Evolutionary conservation across 78 protist genomes (phyloP).

Genomic region (Protostelium mycophagum): DNA sequence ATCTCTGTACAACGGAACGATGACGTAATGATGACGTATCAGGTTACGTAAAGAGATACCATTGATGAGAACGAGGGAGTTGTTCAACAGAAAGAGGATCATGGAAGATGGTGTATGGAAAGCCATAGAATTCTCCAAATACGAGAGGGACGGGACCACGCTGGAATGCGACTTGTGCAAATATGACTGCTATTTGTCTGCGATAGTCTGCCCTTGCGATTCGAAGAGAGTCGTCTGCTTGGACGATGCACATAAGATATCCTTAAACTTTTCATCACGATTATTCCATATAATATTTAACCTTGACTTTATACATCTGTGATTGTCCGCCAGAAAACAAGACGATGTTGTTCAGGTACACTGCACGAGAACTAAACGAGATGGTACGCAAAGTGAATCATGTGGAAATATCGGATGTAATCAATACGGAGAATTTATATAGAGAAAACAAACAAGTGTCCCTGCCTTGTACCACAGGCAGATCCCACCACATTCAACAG

Average conservation of each 20-base stretch:
- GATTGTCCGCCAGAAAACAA: neutral
- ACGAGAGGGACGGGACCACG: neutral
- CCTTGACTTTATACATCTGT: no score
- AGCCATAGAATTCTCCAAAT: neutral
- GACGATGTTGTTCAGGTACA: neutral
- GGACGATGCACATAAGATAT: neutral
- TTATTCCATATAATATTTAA: no score
- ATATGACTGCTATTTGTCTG: neutral
- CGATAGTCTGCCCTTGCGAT: neutral
- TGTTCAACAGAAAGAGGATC: neutral
- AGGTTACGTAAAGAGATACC: neutral
- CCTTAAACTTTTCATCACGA: no score
- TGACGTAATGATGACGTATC: neutral
- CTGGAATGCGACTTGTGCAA: neutral
- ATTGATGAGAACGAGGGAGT: neutral
- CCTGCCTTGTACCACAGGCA: no score
- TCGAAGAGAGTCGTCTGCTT: neutral
- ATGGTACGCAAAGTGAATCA: neutral
- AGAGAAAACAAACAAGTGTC: no score
- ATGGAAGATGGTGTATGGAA: neutral
- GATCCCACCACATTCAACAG: no score
- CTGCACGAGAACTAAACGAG: neutral
- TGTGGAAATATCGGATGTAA: no score
- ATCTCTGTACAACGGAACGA: neutral
- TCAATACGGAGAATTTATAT: no score